Evolutionary conservation across 2,329 filamentous ascomycete species (phyloP).

Genomic region (Penicillium expansum): DNA sequence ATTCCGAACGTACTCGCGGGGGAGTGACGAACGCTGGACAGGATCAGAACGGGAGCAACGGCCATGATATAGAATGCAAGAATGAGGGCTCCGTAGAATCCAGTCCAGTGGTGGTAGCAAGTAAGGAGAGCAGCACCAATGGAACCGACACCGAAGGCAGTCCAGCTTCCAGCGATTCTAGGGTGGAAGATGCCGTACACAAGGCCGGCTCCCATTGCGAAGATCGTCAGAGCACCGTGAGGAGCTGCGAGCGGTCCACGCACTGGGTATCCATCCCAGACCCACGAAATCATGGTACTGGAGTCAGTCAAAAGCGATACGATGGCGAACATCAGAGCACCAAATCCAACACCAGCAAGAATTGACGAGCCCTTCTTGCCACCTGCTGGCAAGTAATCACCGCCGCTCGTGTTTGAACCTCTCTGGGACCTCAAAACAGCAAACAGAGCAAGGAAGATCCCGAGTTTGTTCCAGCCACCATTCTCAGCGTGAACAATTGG

Average conservation of each 20-base stretch:
- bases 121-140: slow-evolving; percentile 77
- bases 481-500: slow-evolving; percentile 86
- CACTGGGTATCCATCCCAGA: slow-evolving; percentile 93
- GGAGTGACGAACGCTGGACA: slow-evolving; percentile 70
- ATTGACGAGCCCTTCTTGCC: slow-evolving; percentile 65
- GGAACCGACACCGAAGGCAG: slow-evolving; percentile 72
- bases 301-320: slow-evolving; percentile 94
- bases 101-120: slow-evolving; percentile 75
- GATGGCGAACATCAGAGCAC: slow-evolving; percentile 80
- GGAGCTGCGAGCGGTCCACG: slow-evolving; percentile 82
- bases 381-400: slow-evolving; percentile 51
- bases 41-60: slow-evolving; percentile 70
- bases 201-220: slow-evolving; percentile 81
- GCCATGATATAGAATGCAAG: slow-evolving; percentile 80
- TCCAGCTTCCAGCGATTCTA: slow-evolving; percentile 71
- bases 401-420: slow-evolving; percentile 53
- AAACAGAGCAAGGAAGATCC: slow-evolving; percentile 70
- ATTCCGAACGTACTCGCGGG: slow-evolving; percentile 81
- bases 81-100: slow-evolving; percentile 78
- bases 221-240: slow-evolving; percentile 83
- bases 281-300: slow-evolving; percentile 98
- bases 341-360: slow-evolving; percentile 74
- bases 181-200: slow-evolving; percentile 73
- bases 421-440: slow-evolving; percentile 75
- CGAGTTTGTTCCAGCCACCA: slow-evolving; percentile 87